Evolutionary conservation across 164 flowering plant genomes (phyloP), one percentile per base, ranked within the genome.

Genomic region (Brasenia schreberi): DNA sequence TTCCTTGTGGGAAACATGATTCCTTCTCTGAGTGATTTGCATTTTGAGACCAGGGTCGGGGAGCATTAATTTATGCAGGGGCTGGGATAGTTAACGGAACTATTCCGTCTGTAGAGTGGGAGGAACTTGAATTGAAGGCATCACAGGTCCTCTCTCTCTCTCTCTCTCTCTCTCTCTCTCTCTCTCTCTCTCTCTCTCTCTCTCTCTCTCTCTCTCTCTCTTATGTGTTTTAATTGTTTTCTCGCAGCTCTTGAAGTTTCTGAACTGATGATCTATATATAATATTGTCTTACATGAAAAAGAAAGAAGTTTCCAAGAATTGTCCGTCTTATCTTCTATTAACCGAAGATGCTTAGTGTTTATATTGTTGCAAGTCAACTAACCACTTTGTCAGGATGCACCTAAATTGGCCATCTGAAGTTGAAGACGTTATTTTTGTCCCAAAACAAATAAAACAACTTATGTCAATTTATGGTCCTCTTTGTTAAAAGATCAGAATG

Each of bases 21-120:
- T 56, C 52, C 49, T 49, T 44, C 7, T 39, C 42, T 42, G 19
- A 52, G 62, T 60, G 64, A 23, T 62, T 68, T 62, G 39, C 53
- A 7, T 45, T 7, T 45, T 45, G 14, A 7, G 11, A 45, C 7
- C 68, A 93, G 98, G 97, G 80, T 69, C 74, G 77, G 65, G 90
- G 88, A 45, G 94, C 88, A 61, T 69, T 86, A 66, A 71, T 91
- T 63, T 94, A 84, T 74, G 97, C 98, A 61, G 98, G 98, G 64
- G 87, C 96, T 44, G 98, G 98, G 43, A 89, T 94, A 67, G 97
- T 94, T 53, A 74, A 87, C 68, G 98, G 97, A 69, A 87, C 95
- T 67, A 68, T 80, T 73, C 77, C 95, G 61, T 80, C 84, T 60
- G 77, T 65, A 45, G 98, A 90, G 72, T 94, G 98, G 98, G 87